Conservation (phyloP, 192 early-diverging fungal species). For the Gryganskiella cystojenkinii region DNA sequence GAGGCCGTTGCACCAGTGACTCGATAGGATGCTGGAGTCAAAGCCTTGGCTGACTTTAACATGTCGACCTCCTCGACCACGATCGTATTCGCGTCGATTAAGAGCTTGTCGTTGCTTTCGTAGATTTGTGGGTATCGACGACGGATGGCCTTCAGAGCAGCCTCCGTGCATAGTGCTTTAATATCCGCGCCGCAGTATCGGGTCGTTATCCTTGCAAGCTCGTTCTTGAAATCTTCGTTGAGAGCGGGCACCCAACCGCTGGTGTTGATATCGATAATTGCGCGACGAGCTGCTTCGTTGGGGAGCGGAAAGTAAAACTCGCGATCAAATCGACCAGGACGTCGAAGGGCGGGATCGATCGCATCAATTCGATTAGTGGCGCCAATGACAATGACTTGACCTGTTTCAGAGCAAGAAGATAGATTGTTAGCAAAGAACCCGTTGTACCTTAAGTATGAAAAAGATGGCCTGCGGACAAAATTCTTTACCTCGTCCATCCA, state of each 20-base stretch:
- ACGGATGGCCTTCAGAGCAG: slow-evolving; percentile 75
- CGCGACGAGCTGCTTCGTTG: slow-evolving; percentile 59
- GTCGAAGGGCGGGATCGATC: slow-evolving; percentile 79
- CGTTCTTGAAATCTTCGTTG: slow-evolving; percentile 53
- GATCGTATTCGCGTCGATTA: slow-evolving; percentile 61
- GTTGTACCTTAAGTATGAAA: too few relatives aligned
- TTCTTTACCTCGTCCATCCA: slow-evolving; percentile 58
- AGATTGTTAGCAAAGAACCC: not conserved
- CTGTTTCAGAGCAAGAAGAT: slow-evolving; percentile 15
- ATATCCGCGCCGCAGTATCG: slow-evolving; percentile 81
- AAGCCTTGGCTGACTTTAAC: slow-evolving; percentile 51
- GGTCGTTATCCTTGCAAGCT: slow-evolving; percentile 64
- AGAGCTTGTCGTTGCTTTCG: slow-evolving; percentile 60
- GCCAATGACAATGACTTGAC: slow-evolving; percentile 83
- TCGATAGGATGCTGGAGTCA: slow-evolving; percentile 59
- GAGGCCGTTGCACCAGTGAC: slow-evolving; percentile 52
- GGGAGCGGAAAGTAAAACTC: slow-evolving; percentile 79
- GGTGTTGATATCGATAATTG: slow-evolving; percentile 75
- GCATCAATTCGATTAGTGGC: slow-evolving; percentile 82
- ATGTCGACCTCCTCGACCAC: slow-evolving; percentile 70
- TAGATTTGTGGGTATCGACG: slow-evolving; percentile 78
- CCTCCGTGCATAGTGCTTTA: slow-evolving; percentile 76
- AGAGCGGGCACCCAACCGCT: slow-evolving; percentile 63
- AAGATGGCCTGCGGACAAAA: too few relatives aligned
- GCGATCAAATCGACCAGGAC: slow-evolving; percentile 80